Evolutionary conservation across 78 protist species (phyloP), one percentile per base, ranked within the genome.

Genomic region (Emiliania huxleyi): DNA sequence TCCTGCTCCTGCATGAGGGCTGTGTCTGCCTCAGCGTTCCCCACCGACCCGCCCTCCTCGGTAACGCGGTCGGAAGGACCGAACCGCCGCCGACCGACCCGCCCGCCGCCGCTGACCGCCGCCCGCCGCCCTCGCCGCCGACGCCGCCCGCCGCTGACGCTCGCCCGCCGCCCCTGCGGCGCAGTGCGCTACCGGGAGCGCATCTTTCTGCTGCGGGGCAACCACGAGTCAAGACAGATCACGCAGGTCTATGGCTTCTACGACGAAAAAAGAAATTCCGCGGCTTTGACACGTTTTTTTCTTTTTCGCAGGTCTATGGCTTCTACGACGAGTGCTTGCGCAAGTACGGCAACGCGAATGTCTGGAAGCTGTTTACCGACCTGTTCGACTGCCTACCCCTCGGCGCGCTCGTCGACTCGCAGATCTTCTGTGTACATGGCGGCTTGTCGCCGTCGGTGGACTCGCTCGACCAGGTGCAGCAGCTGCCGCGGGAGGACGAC

Each of bases 241-340:
- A 98, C 99, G 3, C 98, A 97, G 84, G 99, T 98, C 37, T 97
- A 98, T 73, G 99, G 99, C 33, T 97, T 98, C 94, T 98, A 97
- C 91, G 99, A 98, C 90, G 99, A 98, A 23, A 33, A 35, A 81
- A 81, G 23, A 29, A 81, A 23, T 35, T 37, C 26, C 33, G 29
- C 22, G 87, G 29, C 26, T 35, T 37, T 22, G 19, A 35, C 19
- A 35, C 22, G 37, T 18, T 69, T 75, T 75, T n/a, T n/a, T n/a
- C n/a, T n/a, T n/a, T n/a, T n/a, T n/a, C 99, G 3, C 98, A 97
- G 84, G 99, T 98, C 37, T 97, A 98, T 73, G 99, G 99, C 33
- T 97, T 98, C 94, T 98, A 97, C 91, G 99, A 98, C 90, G 99
- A 98, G 93, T 97, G 98, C 96, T 52, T 97, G 87, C 81, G 97